A percentile compares a stretch with the other conserved stretches of the same genome.
These are phyloP conservation scores for Clonostachys chloroleuca DNA, from an alignment of 2,329 filamentous ascomycete genomes.

Conservation along the genomic window DNA sequence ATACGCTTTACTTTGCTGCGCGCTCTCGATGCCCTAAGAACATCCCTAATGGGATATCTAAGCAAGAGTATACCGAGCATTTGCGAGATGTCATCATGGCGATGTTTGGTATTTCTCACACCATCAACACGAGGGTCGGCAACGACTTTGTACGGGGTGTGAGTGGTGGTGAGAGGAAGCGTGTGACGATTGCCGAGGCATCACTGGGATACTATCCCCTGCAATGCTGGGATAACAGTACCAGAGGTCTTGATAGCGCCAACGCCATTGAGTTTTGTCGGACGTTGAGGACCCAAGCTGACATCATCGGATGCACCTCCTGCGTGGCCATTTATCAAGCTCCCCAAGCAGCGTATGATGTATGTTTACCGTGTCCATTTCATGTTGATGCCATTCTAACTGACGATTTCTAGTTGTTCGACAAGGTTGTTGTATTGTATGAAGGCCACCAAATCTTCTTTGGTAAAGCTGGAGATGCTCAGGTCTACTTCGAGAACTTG, in stretches of 20 bases:
- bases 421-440: slow-evolving; percentile 54
- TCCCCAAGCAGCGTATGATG: slow-evolving; percentile 48
- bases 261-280: slow-evolving; percentile 51
- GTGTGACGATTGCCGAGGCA: slow-evolving; percentile 24
- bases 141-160: slow-evolving; percentile 51
- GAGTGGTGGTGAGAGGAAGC: slow-evolving; percentile 41
- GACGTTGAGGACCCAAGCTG: slow-evolving; percentile 42
- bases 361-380: slow-evolving; percentile 7
- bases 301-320: slow-evolving; percentile 43
- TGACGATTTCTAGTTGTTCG: slow-evolving; percentile 33
- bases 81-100: slow-evolving; percentile 49
- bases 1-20: slow-evolving; percentile 59
- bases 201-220: slow-evolving; percentile 14
- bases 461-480: slow-evolving; percentile 54
- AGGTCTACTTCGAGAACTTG: slow-evolving; percentile 60
- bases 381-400: no score
- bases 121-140: slow-evolving; percentile 46
- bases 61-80: slow-evolving; percentile 36
- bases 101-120: slow-evolving; percentile 50
- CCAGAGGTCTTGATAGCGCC: slow-evolving; percentile 45
- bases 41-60: slow-evolving; percentile 38
- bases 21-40: slow-evolving; percentile 42
- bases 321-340: slow-evolving; percentile 52
- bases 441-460: slow-evolving; percentile 61
- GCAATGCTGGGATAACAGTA: slow-evolving; percentile 38